These are phyloP conservation scores for Amesomyces nigricolor DNA, from an alignment of 2,329 filamentous ascomycete species.

Conservation along the genomic window DNA sequence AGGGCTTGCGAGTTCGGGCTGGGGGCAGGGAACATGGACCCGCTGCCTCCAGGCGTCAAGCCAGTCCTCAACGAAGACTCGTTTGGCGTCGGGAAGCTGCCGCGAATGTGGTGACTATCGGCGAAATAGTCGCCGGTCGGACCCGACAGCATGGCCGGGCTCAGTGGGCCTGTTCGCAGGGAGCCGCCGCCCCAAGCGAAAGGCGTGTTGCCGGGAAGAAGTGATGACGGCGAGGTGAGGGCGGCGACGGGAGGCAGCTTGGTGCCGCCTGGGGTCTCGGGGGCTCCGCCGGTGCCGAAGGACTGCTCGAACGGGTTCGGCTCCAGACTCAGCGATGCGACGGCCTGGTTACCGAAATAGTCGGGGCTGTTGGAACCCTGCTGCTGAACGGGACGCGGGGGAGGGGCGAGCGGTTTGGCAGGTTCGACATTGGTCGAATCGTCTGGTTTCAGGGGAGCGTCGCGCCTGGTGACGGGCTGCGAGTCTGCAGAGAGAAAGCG, in stretches of 20 bases:
- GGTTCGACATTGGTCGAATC: slow-evolving; percentile 50
- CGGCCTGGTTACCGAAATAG: slow-evolving; percentile 57
- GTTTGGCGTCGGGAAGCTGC: slow-evolving; percentile 90
- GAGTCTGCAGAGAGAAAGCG: slow-evolving; percentile 17
- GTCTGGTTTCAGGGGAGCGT: slow-evolving; percentile 45
- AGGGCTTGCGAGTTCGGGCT: slow-evolving; percentile 82
- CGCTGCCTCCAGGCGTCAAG: slow-evolving; percentile 87
- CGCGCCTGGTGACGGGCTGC: slow-evolving; percentile 32
- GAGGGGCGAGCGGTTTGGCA: slow-evolving; percentile 63
- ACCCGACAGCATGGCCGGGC: slow-evolving; percentile 94
- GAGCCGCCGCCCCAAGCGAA: slow-evolving; percentile 80
- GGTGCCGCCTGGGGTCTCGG: slow-evolving; percentile 76
- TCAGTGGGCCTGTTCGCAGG: slow-evolving; percentile 84
- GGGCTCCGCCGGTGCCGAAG: slow-evolving; percentile 57
- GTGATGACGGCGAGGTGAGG: slow-evolving; percentile 81
- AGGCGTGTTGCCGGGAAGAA: slow-evolving; percentile 65
- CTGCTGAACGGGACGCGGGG: slow-evolving; percentile 57
- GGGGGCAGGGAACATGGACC: slow-evolving; percentile 92
- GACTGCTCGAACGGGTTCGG: slow-evolving; percentile 97
- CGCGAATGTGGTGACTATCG: slow-evolving; percentile 69
- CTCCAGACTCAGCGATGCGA: slow-evolving; percentile 63
- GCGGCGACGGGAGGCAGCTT: slow-evolving; percentile 86
- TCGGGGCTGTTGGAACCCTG: slow-evolving; percentile 50
- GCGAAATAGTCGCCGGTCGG: slow-evolving; percentile 82
- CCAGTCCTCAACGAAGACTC: slow-evolving; percentile 90